Percentiles rank a stretch among this genome's conserved stretches.
Conservation (phyloP, 352 stramenopile genomes). For the Achlya hypogyna region DNA sequence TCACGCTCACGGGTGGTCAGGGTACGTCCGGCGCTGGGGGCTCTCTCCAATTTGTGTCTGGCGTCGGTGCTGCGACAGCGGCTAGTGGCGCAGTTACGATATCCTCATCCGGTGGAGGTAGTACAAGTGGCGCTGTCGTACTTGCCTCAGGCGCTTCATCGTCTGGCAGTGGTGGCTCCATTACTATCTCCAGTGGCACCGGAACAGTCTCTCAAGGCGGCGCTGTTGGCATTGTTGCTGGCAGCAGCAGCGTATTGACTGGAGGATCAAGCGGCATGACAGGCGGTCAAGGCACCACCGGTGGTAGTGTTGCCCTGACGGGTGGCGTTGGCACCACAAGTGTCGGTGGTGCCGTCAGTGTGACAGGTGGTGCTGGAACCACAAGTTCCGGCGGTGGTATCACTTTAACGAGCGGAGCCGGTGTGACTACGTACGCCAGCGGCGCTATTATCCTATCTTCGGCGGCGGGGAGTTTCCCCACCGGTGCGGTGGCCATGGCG, state of each 20-base stretch:
- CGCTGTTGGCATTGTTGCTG: slow-evolving; percentile 5
- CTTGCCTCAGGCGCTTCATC: slow-evolving; percentile 7
- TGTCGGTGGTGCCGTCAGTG: not conserved
- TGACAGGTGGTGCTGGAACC: slow-evolving; percentile 12
- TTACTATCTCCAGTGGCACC: slow-evolving; percentile 1
- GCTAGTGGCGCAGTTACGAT: slow-evolving; percentile 50
- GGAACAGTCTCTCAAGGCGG: slow-evolving; percentile 5
- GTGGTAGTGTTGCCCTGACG: slow-evolving; percentile 1
- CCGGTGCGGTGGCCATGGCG: not conserved
- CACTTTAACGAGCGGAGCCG: slow-evolving; percentile 6
- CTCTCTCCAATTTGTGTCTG: slow-evolving; percentile 46
- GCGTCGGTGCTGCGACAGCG: slow-evolving; percentile 42
- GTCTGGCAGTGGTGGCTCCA: not conserved
- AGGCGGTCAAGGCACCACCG: slow-evolving; percentile 17
- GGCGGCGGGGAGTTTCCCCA: not conserved
- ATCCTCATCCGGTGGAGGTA: slow-evolving; percentile 27
- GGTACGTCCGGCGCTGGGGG: slow-evolving; percentile 52
- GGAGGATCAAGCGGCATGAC: not conserved
- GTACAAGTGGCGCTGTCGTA: slow-evolving; percentile 10
- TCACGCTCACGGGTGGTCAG: slow-evolving; percentile 45
- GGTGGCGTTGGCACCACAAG: slow-evolving; percentile 10
- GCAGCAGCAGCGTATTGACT: not conserved
- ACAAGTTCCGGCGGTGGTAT: slow-evolving; percentile 3
- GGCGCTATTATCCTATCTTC: slow-evolving; percentile 1
- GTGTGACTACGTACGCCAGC: slow-evolving; percentile 15